Evolutionary conservation across 2,329 filamentous ascomycete genomes (phyloP), one percentile per base, ranked within the genome.

Genomic region (Alternaria postmessia): DNA sequence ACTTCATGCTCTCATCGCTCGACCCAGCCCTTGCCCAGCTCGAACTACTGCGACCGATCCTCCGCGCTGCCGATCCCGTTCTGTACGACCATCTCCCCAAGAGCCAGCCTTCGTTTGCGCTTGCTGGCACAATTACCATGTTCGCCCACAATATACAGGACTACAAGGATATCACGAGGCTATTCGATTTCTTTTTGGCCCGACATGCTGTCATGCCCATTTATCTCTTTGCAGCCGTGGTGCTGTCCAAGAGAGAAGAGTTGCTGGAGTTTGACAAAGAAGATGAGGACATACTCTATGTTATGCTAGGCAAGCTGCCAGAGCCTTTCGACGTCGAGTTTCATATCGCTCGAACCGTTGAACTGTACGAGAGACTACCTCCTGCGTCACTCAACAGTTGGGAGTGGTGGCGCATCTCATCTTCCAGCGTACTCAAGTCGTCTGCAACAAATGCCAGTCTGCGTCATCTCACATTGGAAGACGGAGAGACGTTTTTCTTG

Each of bases 71-170:
- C 24, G 93, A 97, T 77, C 86, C 89, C 5, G 81, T 84, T 43
- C 84, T 99, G 24, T 90, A 87, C 76, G 81, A 79, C 7, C 94
- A 97, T 79, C 83, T 97, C n/a, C 87, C 89, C 1, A 85, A 84
- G 24, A 91, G 89, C 16, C 88, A 94, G 74, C 94, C 95, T 1
- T 97, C 94, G 78, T 99, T 97, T 78, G 95, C 95, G 5, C 84
- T 99, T 5, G 89, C 92, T n/a, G 93, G 93, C 48, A 97, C 93
- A 0, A 85, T 99, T 43, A 99, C 96, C 34, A 89, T 99, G 82
- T 99, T 97, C 78, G 93, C 95, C 18, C 95, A 99, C 80, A 94
- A 98, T 76, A 93, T 99, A 62, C 90, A 95, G 78, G 89, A 90
- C 42, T 97, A 97, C 76, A 87, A 87, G 64, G 91, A 94, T 67